phyloP scores from a whole-genome alignment of 768 basidiomycete species.

The Pleurotus djamor region DNA sequence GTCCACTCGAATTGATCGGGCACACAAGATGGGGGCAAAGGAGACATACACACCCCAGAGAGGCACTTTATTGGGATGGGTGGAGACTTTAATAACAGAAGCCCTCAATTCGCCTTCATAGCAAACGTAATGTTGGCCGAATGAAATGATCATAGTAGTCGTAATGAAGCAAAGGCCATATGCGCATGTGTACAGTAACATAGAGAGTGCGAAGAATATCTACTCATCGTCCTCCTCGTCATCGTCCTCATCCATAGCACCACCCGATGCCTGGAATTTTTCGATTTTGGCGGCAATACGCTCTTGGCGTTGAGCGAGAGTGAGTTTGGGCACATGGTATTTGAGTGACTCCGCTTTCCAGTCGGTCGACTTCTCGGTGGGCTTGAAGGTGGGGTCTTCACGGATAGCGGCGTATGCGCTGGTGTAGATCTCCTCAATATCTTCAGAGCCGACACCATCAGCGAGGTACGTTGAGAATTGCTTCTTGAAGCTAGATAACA shows the following conservation, averaged over 20 bases:
- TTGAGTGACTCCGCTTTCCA: conserved; percentile 89
- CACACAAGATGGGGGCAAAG: conserved; percentile 35
- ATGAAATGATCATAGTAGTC: too few species aligned
- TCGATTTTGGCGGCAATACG: conserved; percentile 87
- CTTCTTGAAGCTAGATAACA: conserved; percentile 80
- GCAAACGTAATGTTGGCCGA: background rate
- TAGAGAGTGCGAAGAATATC: conserved; percentile 17
- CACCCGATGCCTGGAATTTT: conserved; percentile 76
- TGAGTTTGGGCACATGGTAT: conserved; percentile 67
- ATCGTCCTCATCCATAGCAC: conserved; percentile 51
- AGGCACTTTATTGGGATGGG: conserved; percentile 52
- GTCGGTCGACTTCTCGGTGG: conserved; percentile 84
- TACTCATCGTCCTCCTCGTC: conserved; percentile 67
- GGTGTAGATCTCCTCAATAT: conserved; percentile 94
- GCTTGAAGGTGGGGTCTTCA: conserved; percentile 89
- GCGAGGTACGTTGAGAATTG: conserved; percentile 95
- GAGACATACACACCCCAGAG: conserved; percentile 36
- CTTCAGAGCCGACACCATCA: conserved; percentile 92
- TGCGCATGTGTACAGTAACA: conserved; percentile 4
- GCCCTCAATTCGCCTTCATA: conserved; percentile 18
- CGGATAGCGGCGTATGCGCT: conserved; percentile 95
- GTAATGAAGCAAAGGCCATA: background rate
- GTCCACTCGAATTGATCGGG: conserved; percentile 50
- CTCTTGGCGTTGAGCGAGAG: conserved; percentile 71
- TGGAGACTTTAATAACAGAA: conserved; percentile 42